Percentiles rank a stretch among this genome's conserved stretches.
Evolutionary conservation across 495 filamentous ascomycete genomes (phyloP).

Genomic region (Daldinia childiae): DNA sequence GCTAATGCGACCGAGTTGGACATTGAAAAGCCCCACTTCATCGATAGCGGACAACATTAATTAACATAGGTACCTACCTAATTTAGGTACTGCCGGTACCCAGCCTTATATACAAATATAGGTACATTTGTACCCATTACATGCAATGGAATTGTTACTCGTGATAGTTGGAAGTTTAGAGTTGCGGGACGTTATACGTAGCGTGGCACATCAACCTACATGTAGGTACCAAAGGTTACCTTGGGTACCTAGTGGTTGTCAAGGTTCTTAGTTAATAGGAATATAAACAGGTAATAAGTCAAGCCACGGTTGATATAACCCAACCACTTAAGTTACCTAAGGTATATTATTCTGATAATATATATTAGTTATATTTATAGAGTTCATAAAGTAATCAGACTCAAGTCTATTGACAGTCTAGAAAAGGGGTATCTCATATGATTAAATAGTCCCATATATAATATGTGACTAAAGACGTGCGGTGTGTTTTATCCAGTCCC

Average conservation of each 20-base stretch:
- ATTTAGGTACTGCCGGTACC: neutral
- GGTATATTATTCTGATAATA: neutral
- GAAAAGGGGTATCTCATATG: slow-evolving; percentile 37
- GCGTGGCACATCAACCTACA: neutral
- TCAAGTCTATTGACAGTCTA: neutral
- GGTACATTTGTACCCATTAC: too few species aligned
- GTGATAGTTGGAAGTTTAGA: neutral
- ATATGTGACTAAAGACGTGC: neutral
- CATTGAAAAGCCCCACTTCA: slow-evolving; percentile 18
- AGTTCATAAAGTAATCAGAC: neutral
- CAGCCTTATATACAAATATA: too few species aligned
- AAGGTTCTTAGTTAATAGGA: neutral
- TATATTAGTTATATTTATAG: too few species aligned
- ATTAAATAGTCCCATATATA: slow-evolving; percentile 8
- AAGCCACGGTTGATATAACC: neutral
- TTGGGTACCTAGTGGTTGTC: too few species aligned
- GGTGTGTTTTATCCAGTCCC: slow-evolving; percentile 51
- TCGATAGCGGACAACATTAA: neutral
- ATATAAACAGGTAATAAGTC: neutral
- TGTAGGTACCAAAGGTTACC: too few species aligned
- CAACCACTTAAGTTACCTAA: neutral
- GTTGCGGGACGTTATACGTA: slow-evolving; percentile 14
- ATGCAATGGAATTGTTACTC: too few species aligned
- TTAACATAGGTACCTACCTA: neutral
- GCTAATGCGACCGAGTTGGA: slow-evolving; percentile 34